phyloP scores from a whole-genome alignment of 2,329 filamentous ascomycete species.

The Cadophora sp. region DNA sequence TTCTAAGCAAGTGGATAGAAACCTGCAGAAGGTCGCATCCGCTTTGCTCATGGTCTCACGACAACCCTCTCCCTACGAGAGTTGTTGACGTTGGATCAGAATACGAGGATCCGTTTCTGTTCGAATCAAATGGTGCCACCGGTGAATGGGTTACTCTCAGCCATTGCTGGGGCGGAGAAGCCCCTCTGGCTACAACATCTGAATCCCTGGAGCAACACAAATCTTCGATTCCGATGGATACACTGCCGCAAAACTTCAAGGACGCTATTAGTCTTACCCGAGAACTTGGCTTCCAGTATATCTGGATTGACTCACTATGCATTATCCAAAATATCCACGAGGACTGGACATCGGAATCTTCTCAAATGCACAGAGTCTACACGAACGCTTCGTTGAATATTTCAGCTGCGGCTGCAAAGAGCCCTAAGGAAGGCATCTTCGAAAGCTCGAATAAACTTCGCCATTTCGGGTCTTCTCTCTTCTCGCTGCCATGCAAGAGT shows the following conservation, averaged over 20 bases:
- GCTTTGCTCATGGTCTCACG: neutral
- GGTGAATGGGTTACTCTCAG: conserved; percentile 28
- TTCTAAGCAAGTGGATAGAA: conserved; percentile 20
- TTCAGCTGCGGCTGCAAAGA: neutral
- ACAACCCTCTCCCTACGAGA: conserved; percentile 25
- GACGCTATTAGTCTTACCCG: conserved; percentile 27
- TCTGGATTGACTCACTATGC: conserved; percentile 35
- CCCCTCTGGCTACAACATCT: conserved; percentile 9
- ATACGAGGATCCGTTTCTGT: conserved; percentile 14
- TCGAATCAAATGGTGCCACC: conserved; percentile 7
- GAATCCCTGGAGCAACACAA: neutral
- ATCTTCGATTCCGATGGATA: conserved; percentile 10
- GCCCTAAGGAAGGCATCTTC: conserved; percentile 5
- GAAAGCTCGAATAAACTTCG: neutral
- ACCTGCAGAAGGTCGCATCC: conserved; percentile 11
- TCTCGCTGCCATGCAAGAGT: neutral
- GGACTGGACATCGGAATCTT: conserved; percentile 23
- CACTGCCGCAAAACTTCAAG: conserved; percentile 24
- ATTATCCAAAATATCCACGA: conserved; percentile 31
- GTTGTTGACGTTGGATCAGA: conserved; percentile 32
- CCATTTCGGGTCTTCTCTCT: neutral
- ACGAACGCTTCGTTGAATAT: conserved; percentile 5
- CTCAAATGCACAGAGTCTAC: conserved; percentile 20
- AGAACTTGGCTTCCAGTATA: conserved; percentile 20
- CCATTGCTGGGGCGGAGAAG: conserved; percentile 30